Conservation (phyloP, 179 eudicot genomes). For the Beta macrorhiza region DNA sequence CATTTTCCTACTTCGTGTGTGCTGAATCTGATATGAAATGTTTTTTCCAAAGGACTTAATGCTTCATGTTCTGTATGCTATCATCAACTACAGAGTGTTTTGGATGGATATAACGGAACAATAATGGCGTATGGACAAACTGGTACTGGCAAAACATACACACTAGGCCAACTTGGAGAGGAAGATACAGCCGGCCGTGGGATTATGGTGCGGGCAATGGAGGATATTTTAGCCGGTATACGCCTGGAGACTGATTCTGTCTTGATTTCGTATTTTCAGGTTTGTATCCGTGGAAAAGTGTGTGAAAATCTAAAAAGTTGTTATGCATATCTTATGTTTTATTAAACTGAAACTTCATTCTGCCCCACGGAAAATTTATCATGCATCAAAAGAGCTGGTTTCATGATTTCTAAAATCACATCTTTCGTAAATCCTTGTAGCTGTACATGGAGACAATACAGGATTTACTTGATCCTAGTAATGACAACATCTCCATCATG, state of each 20-base stretch:
- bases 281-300: slow-evolving; percentile 23
- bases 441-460: slow-evolving; percentile 93
- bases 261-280: slow-evolving; percentile 82
- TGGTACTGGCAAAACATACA: slow-evolving; percentile 91
- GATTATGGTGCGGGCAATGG: slow-evolving; percentile 95
- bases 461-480: slow-evolving; percentile 79
- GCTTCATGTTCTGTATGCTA: not conserved
- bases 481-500: slow-evolving; percentile 70
- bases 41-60: not conserved
- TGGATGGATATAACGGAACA: slow-evolving; percentile 91
- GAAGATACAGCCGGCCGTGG: slow-evolving; percentile 87
- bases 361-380: not conserved
- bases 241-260: slow-evolving; percentile 62
- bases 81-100: slow-evolving; percentile 59
- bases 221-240: slow-evolving; percentile 70
- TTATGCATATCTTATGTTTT: slow-evolving; percentile 1
- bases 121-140: slow-evolving; percentile 95
- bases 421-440: slow-evolving; percentile 38
- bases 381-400: slow-evolving; percentile 4
- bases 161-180: slow-evolving; percentile 84
- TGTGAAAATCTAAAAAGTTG: not conserved
- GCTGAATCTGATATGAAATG: not conserved
- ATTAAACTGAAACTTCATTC: slow-evolving; percentile 9
- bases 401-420: slow-evolving; percentile 11
- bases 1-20: not conserved